Evolutionary conservation across 2,329 filamentous ascomycete species (phyloP).

Genomic region (Pestalotiopsis sp.): DNA sequence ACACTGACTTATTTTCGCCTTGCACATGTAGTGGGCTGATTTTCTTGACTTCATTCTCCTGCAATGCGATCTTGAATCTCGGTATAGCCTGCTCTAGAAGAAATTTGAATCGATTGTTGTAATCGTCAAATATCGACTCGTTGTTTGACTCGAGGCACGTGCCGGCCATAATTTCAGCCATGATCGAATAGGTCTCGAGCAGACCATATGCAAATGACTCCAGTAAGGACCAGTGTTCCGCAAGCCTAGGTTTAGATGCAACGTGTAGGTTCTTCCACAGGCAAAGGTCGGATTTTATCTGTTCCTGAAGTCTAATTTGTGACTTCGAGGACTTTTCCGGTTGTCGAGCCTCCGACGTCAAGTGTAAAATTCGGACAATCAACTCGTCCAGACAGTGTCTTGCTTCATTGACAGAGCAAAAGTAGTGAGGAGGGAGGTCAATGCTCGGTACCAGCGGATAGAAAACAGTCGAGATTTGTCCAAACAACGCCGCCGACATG

Average conservation of each 20-base stretch:
- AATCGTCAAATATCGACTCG: slow-evolving; percentile 40
- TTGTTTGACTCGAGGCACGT: slow-evolving; percentile 33
- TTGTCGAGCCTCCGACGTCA: background rate
- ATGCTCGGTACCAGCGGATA: slow-evolving; percentile 14
- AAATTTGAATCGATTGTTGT: slow-evolving; percentile 33
- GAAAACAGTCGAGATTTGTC: slow-evolving; percentile 23
- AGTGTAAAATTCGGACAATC: background rate
- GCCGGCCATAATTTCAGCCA: slow-evolving; percentile 46
- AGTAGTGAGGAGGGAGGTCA: background rate
- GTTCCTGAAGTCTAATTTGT: slow-evolving; percentile 19
- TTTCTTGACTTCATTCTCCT: slow-evolving; percentile 30
- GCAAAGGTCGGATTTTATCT: slow-evolving; percentile 18
- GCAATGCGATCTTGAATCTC: slow-evolving; percentile 11
- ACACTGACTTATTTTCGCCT: background rate
- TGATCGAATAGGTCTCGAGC: slow-evolving; percentile 41
- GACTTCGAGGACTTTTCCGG: background rate
- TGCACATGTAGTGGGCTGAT: slow-evolving; percentile 25
- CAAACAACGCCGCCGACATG: slow-evolving; percentile 32
- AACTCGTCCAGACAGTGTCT: slow-evolving; percentile 12
- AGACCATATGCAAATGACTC: slow-evolving; percentile 30
- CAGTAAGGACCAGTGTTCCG: slow-evolving; percentile 19
- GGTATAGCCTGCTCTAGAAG: slow-evolving; percentile 31
- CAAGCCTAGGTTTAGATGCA: slow-evolving; percentile 20
- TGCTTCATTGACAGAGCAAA: slow-evolving; percentile 9
- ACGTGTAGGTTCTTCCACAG: slow-evolving; percentile 29